Evolutionary conservation across 2,329 filamentous ascomycete genomes (phyloP), one percentile per base, ranked within the genome.

Genomic region (Xylariales sp.): DNA sequence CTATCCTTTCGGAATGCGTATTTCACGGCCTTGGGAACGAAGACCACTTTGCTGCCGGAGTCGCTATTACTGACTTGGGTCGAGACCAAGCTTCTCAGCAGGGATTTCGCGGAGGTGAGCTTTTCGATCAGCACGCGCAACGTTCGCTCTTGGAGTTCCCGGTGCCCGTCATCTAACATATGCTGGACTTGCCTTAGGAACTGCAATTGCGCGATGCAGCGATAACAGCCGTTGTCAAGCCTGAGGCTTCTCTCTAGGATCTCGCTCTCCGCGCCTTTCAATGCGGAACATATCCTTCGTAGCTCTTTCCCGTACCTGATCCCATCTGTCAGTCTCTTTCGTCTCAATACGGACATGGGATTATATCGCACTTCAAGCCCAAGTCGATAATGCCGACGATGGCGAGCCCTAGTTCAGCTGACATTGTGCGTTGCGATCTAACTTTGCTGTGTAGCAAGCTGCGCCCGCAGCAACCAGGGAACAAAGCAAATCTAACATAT

Each of bases 1-100:
- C 36, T 36, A 1, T 59, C 46, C 39, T 68, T 65, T 30, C 30
- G n/a, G 2, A 56, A 50, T 12, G 59, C 59, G 43, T 64, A 68
- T 28, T 55, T 62, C 5, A 49, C 5, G 5, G 4, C 5, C 28
- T 49, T 62, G 2, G 60, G 46, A 14, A 50, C 16, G 9, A 61
- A 39, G 3, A 23, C n/a, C 5, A 50, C 32, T 14, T 43, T 34
- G 32, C 2, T 8, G 3, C 32, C 36, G 23, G 16, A n/a, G 6
- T 48, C 45, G n/a, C n/a, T 9, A n/a, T 7, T 18, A 9, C 45
- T 18, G 45, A 53, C 12, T 12, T 41, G 46, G 9, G 30, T 18
- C n/a, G 16, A 34, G 43, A 61, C 46, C 5, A 61, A 5, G 58
- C 58, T 32, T 16, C 34, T 14, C 16, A 61, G 30, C 4, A 50